Evolutionary conservation across 768 basidiomycete genomes (phyloP).

Genomic region (Astraeus odoratus): DNA sequence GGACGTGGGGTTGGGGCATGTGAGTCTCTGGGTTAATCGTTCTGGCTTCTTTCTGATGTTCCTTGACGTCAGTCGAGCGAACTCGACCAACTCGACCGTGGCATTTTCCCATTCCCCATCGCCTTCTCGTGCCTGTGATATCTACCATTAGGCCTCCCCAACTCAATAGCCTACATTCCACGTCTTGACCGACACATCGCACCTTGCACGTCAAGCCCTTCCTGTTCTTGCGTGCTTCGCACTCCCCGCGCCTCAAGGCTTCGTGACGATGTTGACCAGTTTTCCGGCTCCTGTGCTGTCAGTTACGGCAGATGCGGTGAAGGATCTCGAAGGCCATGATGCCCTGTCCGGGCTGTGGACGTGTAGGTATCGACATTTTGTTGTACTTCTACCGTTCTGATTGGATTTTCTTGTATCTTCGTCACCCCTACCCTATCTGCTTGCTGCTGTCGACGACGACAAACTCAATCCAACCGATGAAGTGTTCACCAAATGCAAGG

Average conservation of each 20-base stretch:
- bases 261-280: constrained; percentile 35
- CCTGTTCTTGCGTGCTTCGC: not conserved
- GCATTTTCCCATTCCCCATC: not conserved
- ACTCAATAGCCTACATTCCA: not conserved
- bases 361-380: constrained; percentile 30
- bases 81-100: no score
- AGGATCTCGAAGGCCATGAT: constrained; percentile 61
- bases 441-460: not conserved
- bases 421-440: not conserved
- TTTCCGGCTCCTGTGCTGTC: constrained; percentile 64
- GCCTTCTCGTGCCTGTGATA: not conserved
- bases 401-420: not conserved
- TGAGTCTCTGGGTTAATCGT: not conserved
- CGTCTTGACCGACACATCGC: not conserved
- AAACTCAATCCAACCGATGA: not conserved
- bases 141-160: not conserved
- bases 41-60: not conserved
- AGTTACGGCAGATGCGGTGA: constrained; percentile 58
- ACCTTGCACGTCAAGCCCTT: no score
- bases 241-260: not conserved
- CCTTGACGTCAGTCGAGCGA: not conserved
- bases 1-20: not conserved
- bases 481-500: constrained; percentile 86
- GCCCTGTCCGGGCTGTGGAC: constrained; percentile 64
- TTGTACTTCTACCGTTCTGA: constrained; percentile 6